Evolutionary conservation across 2,329 filamentous ascomycete genomes (phyloP), one percentile per base, ranked within the genome.

Genomic region (Talaromyces sp.): DNA sequence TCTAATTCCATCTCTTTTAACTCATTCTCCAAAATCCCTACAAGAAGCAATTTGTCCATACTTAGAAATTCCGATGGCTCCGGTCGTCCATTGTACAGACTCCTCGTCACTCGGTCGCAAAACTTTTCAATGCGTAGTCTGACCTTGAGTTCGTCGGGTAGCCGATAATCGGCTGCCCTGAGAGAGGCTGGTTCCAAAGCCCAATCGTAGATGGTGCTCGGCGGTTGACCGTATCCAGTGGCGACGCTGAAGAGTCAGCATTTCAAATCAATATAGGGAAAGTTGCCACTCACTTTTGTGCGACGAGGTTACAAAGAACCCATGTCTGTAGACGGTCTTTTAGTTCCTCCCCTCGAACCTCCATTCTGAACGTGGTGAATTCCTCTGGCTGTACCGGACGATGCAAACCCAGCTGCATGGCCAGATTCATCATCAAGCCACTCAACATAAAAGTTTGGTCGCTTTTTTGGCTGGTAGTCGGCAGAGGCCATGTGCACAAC

Each of bases 231-330:
- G 68, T 87, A 85, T 5, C 84, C 84, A 33, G 85, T 88, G 3
- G 84, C 84, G 62, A 88, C 84, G 64, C 83, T 85, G 56, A 35
- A 23, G 66, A 65, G 33, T 54, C 21, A 54, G 50, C 8, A 54
- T 21, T 21, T 18, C 12, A 37, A 14, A 14, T 35, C 1, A 21
- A 7, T 18, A 14, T 9, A 1, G 5, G 8, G 28, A n/a, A n/a
- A 21, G 9, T 6, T 1, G 23, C 14, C 4, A 71, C 79, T 71
- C 71, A 84, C 83, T 84, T 85, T 67, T 88, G 85, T n/a, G 86
- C 85, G 9, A 88, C 85, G 62, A 88, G 83, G 67, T 88, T 88
- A 75, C 86, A 87, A 4, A 86, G 82, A 1, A 84, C 84, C 86
- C 86, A 89, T 2, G 86, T 88, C 68, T 86, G 81, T 37, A 88